Base-by-base conservation (phyloP, 2,329 filamentous ascomycete species). In the Fusarium stilboides region DNA sequence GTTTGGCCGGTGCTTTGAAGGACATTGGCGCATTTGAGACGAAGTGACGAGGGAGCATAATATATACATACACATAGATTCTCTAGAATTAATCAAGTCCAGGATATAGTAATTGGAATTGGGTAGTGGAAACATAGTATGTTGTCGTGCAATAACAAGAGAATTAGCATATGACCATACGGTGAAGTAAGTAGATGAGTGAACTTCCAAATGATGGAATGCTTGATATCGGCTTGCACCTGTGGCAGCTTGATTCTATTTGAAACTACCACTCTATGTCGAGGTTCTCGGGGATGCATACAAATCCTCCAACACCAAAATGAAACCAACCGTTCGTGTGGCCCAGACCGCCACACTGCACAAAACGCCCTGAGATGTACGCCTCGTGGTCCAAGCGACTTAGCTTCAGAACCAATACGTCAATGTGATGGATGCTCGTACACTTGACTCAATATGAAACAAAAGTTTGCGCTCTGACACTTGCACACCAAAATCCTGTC, bases 1-100 rank as follows among this genome's bases (percentile, higher is more conserved):
- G 92, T 54, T 80, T 95, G 46, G 92, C 91, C 0, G 84, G 84
- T 28, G 87, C 87, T 10, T 77, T 94, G 59, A 88, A 88, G 72
- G 87, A 89, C 49, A 80, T 88, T 75, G 88, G 85, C 20, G 89
- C 88, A 12, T 89, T 91, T 74, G 85, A 85, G 63, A 81, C 82
- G 19, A 79, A 79, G 57, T 80, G 70, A 66, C 24, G 22, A 22
- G 20, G 28, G 26, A n/a, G 28, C 39, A 26, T 33, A 8, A 57
- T 36, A 47, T 20, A 31, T 20, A 45, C 26, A 31, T 20, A 45
- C 26, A 43, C 31, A 61, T 52, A 53, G 44, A 70, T 47, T 50
- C 37, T 44, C 20, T 70, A 65, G 66, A 69, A 37, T 44, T 63
- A 53, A 57, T 56, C 37, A n/a, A 44, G 36, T 14, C 24, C 34